These are phyloP conservation scores for Bodo saltans DNA, from an alignment of 78 protist species.

Conservation along the genomic window DNA sequence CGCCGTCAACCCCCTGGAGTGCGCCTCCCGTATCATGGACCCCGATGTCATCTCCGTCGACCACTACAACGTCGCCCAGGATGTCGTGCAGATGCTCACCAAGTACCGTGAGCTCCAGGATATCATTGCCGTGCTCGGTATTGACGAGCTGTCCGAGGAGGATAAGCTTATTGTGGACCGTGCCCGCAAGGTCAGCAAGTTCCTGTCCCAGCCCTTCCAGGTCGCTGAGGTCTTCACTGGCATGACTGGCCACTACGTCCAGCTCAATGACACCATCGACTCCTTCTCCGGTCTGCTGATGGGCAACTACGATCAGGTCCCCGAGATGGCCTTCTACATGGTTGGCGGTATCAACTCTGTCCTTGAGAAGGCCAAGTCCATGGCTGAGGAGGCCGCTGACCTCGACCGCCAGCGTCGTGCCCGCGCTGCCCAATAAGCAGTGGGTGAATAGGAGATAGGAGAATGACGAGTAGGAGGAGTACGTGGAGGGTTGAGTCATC, in stretches of 20 bases:
- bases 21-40: constrained; percentile 93
- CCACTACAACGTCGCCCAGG: constrained; percentile 87
- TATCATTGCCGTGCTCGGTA: constrained; percentile 98
- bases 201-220: constrained; percentile 98
- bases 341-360: constrained; percentile 84
- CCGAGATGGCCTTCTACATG: constrained; percentile 98
- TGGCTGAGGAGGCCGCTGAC: constrained; percentile 52
- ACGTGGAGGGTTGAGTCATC: no score
- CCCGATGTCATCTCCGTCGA: constrained; percentile 85
- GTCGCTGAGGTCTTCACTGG: constrained; percentile 98
- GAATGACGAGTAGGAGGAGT: no score
- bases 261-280: constrained; percentile 72
- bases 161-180: constrained; percentile 93
- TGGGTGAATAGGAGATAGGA: no score
- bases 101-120: constrained; percentile 96
- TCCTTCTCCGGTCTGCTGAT: constrained; percentile 77
- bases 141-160: constrained; percentile 94
- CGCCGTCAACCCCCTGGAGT: constrained; percentile 97
- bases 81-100: constrained; percentile 85
- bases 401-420: not conserved
- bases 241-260: constrained; percentile 82
- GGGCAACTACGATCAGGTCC: constrained; percentile 90
- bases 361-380: constrained; percentile 73
- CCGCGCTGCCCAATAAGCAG: not conserved
- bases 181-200: constrained; percentile 93